Percentiles rank a stretch among this genome's conserved stretches.
Evolutionary conservation across 1,139 yeast genomes (phyloP).

Genomic region (Hansenula sp.): DNA sequence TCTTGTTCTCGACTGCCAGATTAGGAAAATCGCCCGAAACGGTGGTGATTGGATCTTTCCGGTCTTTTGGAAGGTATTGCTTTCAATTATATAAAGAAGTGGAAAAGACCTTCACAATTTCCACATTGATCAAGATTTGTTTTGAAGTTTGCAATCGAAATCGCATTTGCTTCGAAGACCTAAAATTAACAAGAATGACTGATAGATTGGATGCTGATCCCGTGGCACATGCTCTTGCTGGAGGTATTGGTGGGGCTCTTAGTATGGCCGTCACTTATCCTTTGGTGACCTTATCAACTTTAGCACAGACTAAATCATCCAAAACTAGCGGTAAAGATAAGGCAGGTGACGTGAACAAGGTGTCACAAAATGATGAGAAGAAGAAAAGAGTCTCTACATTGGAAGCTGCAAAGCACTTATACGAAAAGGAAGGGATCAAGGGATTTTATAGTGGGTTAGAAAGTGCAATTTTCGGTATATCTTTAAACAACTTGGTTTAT

Average conservation of each 20-base stretch:
- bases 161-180: too few relatives aligned
- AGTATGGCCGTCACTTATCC: conserved; percentile 84
- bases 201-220: conserved; percentile 36
- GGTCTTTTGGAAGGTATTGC: neutral
- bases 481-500: conserved; percentile 82
- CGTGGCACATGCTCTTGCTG: conserved; percentile 83
- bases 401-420: conserved; percentile 38
- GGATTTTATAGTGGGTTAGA: conserved; percentile 86
- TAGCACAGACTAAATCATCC: conserved; percentile 69
- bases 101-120: neutral
- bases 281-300: conserved; percentile 74
- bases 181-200: conserved; percentile 10
- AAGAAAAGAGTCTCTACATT: conserved; percentile 17
- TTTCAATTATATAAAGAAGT: neutral
- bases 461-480: conserved; percentile 82
- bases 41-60: neutral
- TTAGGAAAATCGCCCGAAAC: neutral
- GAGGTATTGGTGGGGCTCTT: conserved; percentile 90
- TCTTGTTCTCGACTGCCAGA: too few relatives aligned
- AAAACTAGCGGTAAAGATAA: conserved; percentile 31
- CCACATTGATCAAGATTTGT: too few relatives aligned
- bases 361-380: conserved; percentile 14
- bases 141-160: too few relatives aligned
- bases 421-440: conserved; percentile 58
- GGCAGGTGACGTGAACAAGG: conserved; percentile 21